These are phyloP conservation scores for Metschnikowia baotianmanensis DNA, from an alignment of 805 yeast species.

Conservation along the genomic window DNA sequence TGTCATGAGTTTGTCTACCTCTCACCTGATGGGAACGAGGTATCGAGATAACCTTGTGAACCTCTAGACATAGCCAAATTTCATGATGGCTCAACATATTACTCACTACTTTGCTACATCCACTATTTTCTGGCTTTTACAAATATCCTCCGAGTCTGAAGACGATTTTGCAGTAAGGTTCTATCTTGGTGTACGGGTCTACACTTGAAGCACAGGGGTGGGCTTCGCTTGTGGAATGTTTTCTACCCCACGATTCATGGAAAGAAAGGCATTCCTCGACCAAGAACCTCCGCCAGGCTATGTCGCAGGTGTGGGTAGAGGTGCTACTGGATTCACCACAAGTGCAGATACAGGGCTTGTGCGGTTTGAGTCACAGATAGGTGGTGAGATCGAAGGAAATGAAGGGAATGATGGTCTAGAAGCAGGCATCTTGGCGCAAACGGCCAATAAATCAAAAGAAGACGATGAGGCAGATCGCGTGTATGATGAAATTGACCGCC, in stretches of 20 bases:
- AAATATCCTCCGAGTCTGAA: no score
- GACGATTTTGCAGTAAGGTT: no score
- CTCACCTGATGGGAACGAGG: no score
- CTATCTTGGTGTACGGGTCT: constrained; percentile 8
- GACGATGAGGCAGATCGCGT: constrained; percentile 78
- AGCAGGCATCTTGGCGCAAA: constrained; percentile 30
- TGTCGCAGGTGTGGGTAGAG: constrained; percentile 90
- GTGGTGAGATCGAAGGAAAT: constrained; percentile 31
- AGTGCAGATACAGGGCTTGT: constrained; percentile 67
- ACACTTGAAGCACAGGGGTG: no score
- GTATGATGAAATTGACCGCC: constrained; percentile 64
- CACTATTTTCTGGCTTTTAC: no score
- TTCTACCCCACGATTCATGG: constrained; percentile 11
- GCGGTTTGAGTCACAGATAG: constrained; percentile 18
- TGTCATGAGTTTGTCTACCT: no score
- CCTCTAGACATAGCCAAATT: no score
- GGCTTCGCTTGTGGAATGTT: no score
- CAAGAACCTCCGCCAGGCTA: constrained; percentile 89
- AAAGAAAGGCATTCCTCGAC: constrained; percentile 53
- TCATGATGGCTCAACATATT: no score
- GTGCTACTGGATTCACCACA: constrained; percentile 91
- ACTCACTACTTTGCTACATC: no score
- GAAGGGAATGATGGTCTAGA: constrained; percentile 31
- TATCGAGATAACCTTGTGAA: no score
- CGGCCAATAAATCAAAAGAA: constrained; percentile 40